A percentile compares a stretch with the other conserved stretches of the same genome.
These are phyloP conservation scores for Exserohilum rostratum DNA, from an alignment of 2,329 filamentous ascomycete genomes.

Conservation along the genomic window DNA sequence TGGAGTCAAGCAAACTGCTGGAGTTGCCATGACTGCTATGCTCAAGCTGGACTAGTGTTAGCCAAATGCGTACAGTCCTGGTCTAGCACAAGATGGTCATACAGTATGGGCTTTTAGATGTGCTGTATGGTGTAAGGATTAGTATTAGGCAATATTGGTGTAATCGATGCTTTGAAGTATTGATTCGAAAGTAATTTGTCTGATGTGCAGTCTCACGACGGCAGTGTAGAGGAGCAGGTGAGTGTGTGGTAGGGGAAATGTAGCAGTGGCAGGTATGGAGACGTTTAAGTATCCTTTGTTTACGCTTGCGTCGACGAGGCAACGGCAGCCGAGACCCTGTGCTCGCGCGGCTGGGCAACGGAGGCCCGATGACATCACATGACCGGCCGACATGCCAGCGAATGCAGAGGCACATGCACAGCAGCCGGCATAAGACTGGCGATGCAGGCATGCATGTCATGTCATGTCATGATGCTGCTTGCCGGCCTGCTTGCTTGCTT, in stretches of 20 bases:
- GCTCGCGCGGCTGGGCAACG: constrained; percentile 15
- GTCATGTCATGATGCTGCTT: not conserved
- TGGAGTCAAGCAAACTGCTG: constrained; percentile 78
- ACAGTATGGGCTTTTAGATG: constrained; percentile 37
- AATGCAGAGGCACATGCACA: not conserved
- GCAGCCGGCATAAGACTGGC: not conserved
- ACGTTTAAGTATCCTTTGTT: constrained; percentile 47
- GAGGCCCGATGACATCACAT: constrained; percentile 39
- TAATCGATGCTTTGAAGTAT: constrained; percentile 50
- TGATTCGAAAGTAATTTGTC: constrained; percentile 41
- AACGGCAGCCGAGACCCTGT: constrained; percentile 27
- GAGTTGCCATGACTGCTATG: constrained; percentile 73
- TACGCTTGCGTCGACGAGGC: constrained; percentile 41
- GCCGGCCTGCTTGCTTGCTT: not conserved
- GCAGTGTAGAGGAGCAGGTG: constrained; percentile 22
- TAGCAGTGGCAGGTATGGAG: constrained; percentile 26
- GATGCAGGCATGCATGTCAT: not conserved
- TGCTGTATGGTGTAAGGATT: constrained; percentile 44
- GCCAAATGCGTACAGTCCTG: constrained; percentile 11
- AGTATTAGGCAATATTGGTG: constrained; percentile 48
- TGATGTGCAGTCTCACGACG: constrained; percentile 22
- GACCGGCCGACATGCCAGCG: constrained; percentile 14
- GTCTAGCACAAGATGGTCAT: constrained; percentile 18
- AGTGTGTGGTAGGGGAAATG: constrained; percentile 26
- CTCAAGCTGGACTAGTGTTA: constrained; percentile 32